phyloP scores from a whole-genome alignment of 495 filamentous ascomycete species.

The Cairneyella variabilis region DNA sequence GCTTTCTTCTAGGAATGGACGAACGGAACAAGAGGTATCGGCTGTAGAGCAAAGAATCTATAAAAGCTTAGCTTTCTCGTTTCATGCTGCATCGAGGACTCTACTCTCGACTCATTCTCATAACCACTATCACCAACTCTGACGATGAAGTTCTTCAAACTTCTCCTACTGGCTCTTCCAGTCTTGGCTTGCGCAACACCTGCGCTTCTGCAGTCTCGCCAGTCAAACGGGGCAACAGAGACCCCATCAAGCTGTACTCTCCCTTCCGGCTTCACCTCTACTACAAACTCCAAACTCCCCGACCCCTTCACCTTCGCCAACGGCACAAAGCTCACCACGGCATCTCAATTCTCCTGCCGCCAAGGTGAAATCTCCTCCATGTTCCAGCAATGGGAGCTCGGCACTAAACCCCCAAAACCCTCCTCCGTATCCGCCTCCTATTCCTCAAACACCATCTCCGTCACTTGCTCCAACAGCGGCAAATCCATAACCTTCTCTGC shows the following conservation, averaged over 20 bases:
- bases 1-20: too few species aligned
- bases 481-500: constrained; percentile 46
- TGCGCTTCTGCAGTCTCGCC: too few species aligned
- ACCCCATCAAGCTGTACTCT: background rate
- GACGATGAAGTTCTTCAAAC: too few species aligned
- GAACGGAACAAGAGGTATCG: too few species aligned
- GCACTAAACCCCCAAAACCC: constrained; percentile 31
- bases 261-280: constrained; percentile 1
- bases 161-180: too few species aligned
- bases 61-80: too few species aligned
- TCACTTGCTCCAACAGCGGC: constrained; percentile 38
- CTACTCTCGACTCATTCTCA: too few species aligned
- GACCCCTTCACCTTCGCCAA: constrained; percentile 32
- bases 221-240: too few species aligned
- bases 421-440: constrained; percentile 31
- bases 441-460: constrained; percentile 29
- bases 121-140: too few species aligned
- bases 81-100: too few species aligned
- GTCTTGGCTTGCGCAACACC: too few species aligned
- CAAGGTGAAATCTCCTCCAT: constrained; percentile 28
- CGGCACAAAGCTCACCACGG: constrained; percentile 29
- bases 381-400: constrained; percentile 35
- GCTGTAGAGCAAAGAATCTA: too few species aligned
- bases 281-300: constrained; percentile 24
- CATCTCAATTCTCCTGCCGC: constrained; percentile 30